Base-by-base conservation (phyloP, 495 filamentous ascomycete species). In the Tuber borchii region DNA sequence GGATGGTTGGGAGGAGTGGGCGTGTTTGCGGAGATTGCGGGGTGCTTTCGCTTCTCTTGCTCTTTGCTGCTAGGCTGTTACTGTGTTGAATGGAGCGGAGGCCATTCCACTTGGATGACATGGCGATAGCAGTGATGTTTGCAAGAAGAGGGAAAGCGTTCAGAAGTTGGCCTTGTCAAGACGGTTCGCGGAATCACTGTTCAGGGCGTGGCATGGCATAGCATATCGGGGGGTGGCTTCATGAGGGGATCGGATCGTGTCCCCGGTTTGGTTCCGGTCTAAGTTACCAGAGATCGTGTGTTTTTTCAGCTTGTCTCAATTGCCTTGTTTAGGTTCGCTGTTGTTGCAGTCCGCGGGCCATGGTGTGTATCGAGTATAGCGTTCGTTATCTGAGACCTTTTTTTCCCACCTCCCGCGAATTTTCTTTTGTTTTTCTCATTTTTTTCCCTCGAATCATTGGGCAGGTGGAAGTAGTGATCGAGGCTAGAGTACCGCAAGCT, bases 291-390 rank as follows among this genome's bases (percentile, higher is more conserved):
- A 14, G 31, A 65, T 65, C 56, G 26, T 65, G 26, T 56, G 48
- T 16, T 31, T 61, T 65, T 65, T 65, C 56, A 65, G 56, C 56
- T 65, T 65, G 56, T 65, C 56, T 65, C 56, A 65, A 65, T 65
- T 65, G 12, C 26, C 56, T 34, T 65, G 26, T 65, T 65, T 17
- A 65, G 56, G 56, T 31, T 65, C 34, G 56, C 34, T 65, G 26
- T 65, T 65, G 26, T 65, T 17, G 26, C 17, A 34, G n/a, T 65
- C 56, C 34, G 56, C 56, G 56, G 56, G 22, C n/a, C 10, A 65
- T 6, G 56, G 56, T 65, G 26, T 65, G 56, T 34, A 65, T 65
- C 14, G 56, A 65, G 56, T 65, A 65, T 65, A 65, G 56, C 56
- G 56, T 65, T 34, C 7, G 26, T 2, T 65, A 4, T 65, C n/a